Conservation (phyloP, 2,329 filamentous ascomycete species). For the Claviceps monticola region DNA sequence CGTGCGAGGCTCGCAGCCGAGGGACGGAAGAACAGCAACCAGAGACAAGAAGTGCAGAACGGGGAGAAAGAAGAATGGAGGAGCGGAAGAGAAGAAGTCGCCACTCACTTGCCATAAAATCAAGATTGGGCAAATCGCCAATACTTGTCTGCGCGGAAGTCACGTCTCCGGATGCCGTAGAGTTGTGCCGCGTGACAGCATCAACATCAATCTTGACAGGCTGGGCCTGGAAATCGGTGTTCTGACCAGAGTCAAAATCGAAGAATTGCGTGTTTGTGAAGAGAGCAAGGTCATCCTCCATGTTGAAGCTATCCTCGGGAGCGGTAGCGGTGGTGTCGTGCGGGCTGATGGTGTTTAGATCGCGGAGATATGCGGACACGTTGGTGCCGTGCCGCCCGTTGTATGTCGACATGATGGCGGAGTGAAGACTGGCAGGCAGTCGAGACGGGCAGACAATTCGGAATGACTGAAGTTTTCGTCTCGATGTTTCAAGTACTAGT, state of each 20-base stretch:
- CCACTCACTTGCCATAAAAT: slow-evolving; percentile 37
- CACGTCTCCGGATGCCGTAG: slow-evolving; percentile 24
- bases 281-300: slow-evolving; percentile 60
- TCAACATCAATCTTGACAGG: slow-evolving; percentile 30
- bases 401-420: slow-evolving; percentile 51
- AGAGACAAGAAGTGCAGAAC: neutral
- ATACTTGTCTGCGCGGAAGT: slow-evolving; percentile 27
- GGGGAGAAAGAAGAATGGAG: neutral
- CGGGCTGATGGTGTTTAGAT: slow-evolving; percentile 63
- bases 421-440: neutral
- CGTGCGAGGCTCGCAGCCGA: neutral
- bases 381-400: slow-evolving; percentile 69
- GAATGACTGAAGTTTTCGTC: too few species aligned
- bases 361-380: slow-evolving; percentile 78
- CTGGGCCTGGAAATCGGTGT: slow-evolving; percentile 40
- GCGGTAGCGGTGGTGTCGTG: slow-evolving; percentile 33
- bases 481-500: too few species aligned
- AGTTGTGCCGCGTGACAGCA: slow-evolving; percentile 13
- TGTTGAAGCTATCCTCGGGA: slow-evolving; percentile 42
- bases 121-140: slow-evolving; percentile 31
- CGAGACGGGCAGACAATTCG: neutral
- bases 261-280: slow-evolving; percentile 77
- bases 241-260: slow-evolving; percentile 57
- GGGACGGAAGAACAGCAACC: neutral
- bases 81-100: neutral